Percentiles rank a stretch among this genome's conserved stretches.
These are phyloP conservation scores for Pulveroboletus ravenelii DNA, from an alignment of 768 basidiomycete genomes.

Conservation along the genomic window DNA sequence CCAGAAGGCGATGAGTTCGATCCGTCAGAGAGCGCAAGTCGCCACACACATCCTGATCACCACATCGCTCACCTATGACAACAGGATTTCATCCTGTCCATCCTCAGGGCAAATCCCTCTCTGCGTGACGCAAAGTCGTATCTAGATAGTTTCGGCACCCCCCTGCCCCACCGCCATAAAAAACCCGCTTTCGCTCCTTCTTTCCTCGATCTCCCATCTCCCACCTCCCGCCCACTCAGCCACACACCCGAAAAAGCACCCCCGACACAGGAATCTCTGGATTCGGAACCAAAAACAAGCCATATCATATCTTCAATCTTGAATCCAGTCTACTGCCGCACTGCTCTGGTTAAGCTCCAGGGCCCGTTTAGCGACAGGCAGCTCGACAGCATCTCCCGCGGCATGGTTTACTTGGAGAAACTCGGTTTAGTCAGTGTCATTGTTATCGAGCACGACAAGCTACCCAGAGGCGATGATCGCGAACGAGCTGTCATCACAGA, in stretches of 20 bases:
- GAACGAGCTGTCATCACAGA: slow-evolving; percentile 65
- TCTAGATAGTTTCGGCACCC: slow-evolving; percentile 83
- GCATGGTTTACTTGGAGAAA: slow-evolving; percentile 93
- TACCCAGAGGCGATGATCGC: slow-evolving; percentile 60
- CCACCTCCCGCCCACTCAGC: slow-evolving; percentile 14
- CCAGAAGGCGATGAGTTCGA: slow-evolving; percentile 24
- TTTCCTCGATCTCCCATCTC: slow-evolving; percentile 25
- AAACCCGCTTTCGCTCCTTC: slow-evolving; percentile 19
- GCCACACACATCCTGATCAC: neutral
- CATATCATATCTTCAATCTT: slow-evolving; percentile 69
- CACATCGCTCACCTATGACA: slow-evolving; percentile 6
- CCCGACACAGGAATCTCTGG: slow-evolving; percentile 26
- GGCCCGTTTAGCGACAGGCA: slow-evolving; percentile 93
- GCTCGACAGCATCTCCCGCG: slow-evolving; percentile 88
- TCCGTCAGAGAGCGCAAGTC: slow-evolving; percentile 48
- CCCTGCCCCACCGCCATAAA: slow-evolving; percentile 36
- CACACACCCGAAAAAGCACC: slow-evolving; percentile 2
- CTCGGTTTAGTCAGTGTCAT: slow-evolving; percentile 94
- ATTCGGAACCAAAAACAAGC: slow-evolving; percentile 36
- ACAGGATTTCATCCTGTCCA: slow-evolving; percentile 95
- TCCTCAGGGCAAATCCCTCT: slow-evolving; percentile 90
- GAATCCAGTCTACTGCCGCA: slow-evolving; percentile 78
- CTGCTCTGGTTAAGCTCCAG: slow-evolving; percentile 94
- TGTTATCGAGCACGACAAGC: slow-evolving; percentile 84
- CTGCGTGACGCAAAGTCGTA: slow-evolving; percentile 87